phyloP scores from a whole-genome alignment of 768 basidiomycete species.

The Pleurotus tuoliensis region DNA sequence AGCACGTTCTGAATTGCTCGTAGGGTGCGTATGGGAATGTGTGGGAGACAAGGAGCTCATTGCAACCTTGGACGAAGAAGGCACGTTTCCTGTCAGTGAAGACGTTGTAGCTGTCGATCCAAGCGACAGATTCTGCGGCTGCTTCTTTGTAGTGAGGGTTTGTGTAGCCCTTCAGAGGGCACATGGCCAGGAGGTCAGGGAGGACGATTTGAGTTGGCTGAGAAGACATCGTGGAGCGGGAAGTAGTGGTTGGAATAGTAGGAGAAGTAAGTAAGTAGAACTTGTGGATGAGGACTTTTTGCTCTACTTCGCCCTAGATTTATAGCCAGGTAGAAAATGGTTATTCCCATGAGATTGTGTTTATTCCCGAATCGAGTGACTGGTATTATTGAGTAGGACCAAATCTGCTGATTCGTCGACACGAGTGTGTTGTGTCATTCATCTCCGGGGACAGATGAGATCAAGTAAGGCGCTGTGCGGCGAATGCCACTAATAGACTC shows the following conservation, averaged over 20 bases:
- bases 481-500: not conserved
- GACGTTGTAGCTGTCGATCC: slow-evolving; percentile 58
- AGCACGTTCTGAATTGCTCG: slow-evolving; percentile 55
- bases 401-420: slow-evolving; percentile 6
- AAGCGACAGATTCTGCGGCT: slow-evolving; percentile 52
- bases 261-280: not conserved
- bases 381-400: not conserved
- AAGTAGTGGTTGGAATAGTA: not conserved
- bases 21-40: slow-evolving; percentile 56
- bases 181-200: slow-evolving; percentile 51
- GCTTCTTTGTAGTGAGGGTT: slow-evolving; percentile 57
- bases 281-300: not conserved
- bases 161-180: slow-evolving; percentile 42
- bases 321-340: not conserved
- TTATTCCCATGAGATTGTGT: slow-evolving; percentile 4
- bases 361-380: slow-evolving; percentile 3
- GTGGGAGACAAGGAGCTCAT: slow-evolving; percentile 59
- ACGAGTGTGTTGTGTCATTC: slow-evolving; percentile 1
- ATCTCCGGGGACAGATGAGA: slow-evolving; percentile 4
- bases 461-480: not conserved
- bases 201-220: slow-evolving; percentile 37
- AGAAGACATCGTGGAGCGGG: not conserved
- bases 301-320: not conserved
- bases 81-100: slow-evolving; percentile 58
- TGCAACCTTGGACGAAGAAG: slow-evolving; percentile 60